Base-by-base conservation (phyloP, 2,329 filamentous ascomycete genomes). In the Fusarium setosum region DNA sequence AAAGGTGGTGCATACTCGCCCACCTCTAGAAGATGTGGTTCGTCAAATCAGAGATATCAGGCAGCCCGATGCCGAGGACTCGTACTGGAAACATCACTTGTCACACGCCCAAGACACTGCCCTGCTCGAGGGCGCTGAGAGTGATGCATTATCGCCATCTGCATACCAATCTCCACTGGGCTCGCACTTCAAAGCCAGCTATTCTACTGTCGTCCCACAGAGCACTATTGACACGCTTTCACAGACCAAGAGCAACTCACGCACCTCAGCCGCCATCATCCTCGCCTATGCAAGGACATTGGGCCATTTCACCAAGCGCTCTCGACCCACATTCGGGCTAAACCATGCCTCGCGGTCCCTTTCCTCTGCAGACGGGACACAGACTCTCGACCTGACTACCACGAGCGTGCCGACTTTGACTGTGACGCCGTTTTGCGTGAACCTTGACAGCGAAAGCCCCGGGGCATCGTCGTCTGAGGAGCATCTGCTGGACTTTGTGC, bases 291-390 rank as follows among this genome's bases (percentile, higher is more conserved):
- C 62, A 10, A 57, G 13, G 12, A 31, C 61, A 0, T 12, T 65
- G 20, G 5, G 5, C 3, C 10, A n/a, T 17, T 2, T 53, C 13
- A 44, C 50, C 2, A 13, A 24, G 5, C 8, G 38, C n/a, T 45
- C 49, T 15, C 20, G 3, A 0, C 61, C 61, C 6, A 65, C 41
- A 0, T 65, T 65, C 21, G 61, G 50, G 2, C 26, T 65, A 2
- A 65, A 65, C 12, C 45, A 65, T 29, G 50, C 62, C n/a, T 65
- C 62, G 0, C 34, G 62, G 12, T 62, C 61, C 4, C 45, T 65
- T 1, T 58, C 61, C 0, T 52, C 56, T 2, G 3, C 20, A 2
- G 32, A 62, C 3, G 62, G 61, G 0, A 12, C 8, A 0, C 61
- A 45, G 6, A 53, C 61, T 15, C 35, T 65, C 1, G 61, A 65